phyloP scores from a whole-genome alignment of 208 protist genomes.

The Naegleria fowleri region DNA sequence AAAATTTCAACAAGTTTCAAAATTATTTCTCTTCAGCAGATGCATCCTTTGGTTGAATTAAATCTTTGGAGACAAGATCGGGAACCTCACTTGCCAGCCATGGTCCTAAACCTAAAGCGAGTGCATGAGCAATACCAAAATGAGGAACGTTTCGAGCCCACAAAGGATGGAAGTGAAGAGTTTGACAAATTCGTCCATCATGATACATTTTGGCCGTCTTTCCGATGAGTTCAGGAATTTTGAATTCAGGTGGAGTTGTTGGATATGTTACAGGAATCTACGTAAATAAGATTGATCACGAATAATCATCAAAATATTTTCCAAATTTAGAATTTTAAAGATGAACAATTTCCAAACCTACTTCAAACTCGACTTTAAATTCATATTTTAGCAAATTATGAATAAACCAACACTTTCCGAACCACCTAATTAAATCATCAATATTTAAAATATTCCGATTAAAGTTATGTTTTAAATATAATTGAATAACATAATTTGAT shows the following conservation, averaged over 20 bases:
- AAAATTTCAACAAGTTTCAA: too few species aligned
- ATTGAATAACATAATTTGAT: not conserved
- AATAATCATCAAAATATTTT: constrained; percentile 33
- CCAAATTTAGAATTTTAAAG: not conserved
- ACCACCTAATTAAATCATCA: constrained; percentile 59
- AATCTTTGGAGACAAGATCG: constrained; percentile 78
- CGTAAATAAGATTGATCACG: not conserved
- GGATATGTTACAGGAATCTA: constrained; percentile 91
- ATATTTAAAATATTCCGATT: not conserved
- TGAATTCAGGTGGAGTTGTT: constrained; percentile 84
- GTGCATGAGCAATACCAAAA: constrained; percentile 93
- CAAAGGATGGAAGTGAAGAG: constrained; percentile 92
- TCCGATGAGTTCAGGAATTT: constrained; percentile 89
- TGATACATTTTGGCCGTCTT: constrained; percentile 98
- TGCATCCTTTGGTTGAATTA: constrained; percentile 45
- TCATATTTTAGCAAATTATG: constrained; percentile 90
- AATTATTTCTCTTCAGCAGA: not conserved
- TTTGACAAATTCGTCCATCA: constrained; percentile 95
- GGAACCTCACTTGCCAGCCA: constrained; percentile 95
- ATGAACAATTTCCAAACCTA: not conserved
- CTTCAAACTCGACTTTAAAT: constrained; percentile 92
- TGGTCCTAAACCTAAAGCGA: constrained; percentile 88
- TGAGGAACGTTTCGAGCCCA: constrained; percentile 92
- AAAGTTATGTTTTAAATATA: not conserved
- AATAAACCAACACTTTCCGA: constrained; percentile 92